Conservation (phyloP, 2,329 filamentous ascomycete species). For the Huntiella moniliformis region DNA sequence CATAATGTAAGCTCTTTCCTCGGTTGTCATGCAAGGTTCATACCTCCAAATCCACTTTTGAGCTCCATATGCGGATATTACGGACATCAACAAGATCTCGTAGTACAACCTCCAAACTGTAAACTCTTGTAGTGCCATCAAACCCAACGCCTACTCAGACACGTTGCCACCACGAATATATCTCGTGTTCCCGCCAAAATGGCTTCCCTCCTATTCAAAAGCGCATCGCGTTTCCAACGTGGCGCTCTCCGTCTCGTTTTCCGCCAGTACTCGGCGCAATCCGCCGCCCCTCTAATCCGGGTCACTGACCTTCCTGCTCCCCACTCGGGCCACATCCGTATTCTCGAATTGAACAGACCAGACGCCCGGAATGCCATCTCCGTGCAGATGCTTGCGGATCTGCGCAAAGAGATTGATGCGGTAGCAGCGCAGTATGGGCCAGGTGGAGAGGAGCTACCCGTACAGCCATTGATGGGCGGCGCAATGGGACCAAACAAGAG, state of each 20-base stretch:
- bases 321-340: slow-evolving; percentile 63
- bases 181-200: too few species aligned
- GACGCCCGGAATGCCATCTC: slow-evolving; percentile 83
- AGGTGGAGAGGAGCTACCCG: slow-evolving; percentile 31
- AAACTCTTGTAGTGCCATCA: too few species aligned
- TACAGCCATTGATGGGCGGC: slow-evolving; percentile 25
- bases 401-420: slow-evolving; percentile 53
- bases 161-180: too few species aligned
- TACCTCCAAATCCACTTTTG: too few species aligned
- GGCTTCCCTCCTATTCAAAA: too few species aligned
- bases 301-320: slow-evolving; percentile 60
- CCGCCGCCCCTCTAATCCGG: slow-evolving; percentile 38
- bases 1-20: too few species aligned
- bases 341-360: slow-evolving; percentile 75
- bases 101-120: too few species aligned
- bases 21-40: too few species aligned
- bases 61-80: too few species aligned
- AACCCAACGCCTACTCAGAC: too few species aligned
- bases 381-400: slow-evolving; percentile 48
- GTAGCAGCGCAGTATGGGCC: slow-evolving; percentile 50
- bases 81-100: too few species aligned
- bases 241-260: slow-evolving; percentile 7
- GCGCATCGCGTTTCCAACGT: neutral
- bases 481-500: slow-evolving; percentile 25
- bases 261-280: slow-evolving; percentile 26